These are phyloP conservation scores for Kodamaea sp. DNA, from an alignment of 1,139 yeast species.

Conservation along the genomic window DNA sequence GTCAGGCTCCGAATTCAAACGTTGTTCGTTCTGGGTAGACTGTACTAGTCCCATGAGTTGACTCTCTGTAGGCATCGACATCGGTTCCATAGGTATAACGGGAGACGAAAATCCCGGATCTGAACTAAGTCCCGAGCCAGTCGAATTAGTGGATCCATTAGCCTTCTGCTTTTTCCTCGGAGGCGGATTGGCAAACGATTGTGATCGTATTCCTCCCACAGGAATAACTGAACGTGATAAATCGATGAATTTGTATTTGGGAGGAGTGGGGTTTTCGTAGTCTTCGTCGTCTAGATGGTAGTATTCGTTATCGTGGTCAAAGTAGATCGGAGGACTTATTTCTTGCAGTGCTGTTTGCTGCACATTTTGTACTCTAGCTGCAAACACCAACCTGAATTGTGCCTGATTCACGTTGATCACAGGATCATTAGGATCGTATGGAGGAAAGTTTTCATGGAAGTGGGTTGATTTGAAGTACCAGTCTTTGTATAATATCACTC, in stretches of 20 bases:
- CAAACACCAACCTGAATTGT: constrained; percentile 22
- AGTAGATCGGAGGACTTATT: constrained; percentile 20
- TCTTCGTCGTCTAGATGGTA: constrained; percentile 8
- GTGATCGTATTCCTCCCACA: background rate
- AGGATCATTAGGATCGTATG: background rate
- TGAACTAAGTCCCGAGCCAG: background rate
- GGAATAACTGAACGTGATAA: constrained; percentile 6
- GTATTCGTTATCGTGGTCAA: constrained; percentile 21
- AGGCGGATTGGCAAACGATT: too few relatives aligned
- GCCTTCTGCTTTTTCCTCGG: too few relatives aligned
- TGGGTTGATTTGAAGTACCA: constrained; percentile 37
- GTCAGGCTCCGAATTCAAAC: too few relatives aligned
- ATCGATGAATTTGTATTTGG: constrained; percentile 8
- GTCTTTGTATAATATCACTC: constrained; percentile 37
- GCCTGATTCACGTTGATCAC: constrained; percentile 9
- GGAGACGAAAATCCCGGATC: background rate
- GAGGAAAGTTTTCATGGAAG: constrained; percentile 15
- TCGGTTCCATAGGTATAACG: constrained; percentile 3
- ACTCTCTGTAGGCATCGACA: constrained; percentile 7
- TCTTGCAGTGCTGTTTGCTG: constrained; percentile 9
- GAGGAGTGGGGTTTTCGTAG: background rate
- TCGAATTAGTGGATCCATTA: background rate
- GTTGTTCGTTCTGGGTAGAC: constrained; percentile 4
- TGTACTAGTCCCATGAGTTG: constrained; percentile 7
- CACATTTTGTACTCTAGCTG: constrained; percentile 20